Evolutionary conservation across 257 asterid genomes (phyloP).

Genomic region (Nicotiana attenuata): DNA sequence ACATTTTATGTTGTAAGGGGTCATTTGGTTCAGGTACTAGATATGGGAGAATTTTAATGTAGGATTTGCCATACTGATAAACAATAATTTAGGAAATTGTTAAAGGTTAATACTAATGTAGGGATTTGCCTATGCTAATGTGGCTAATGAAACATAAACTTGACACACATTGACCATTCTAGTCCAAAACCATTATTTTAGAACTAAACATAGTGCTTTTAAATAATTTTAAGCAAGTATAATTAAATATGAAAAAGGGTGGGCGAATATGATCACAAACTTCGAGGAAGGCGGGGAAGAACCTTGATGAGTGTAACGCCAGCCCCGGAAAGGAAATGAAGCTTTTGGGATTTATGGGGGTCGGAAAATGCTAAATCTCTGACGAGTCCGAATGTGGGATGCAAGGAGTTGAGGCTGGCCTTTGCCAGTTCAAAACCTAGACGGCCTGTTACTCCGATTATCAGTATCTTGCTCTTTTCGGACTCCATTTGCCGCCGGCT

Average conservation of each 20-base stretch:
- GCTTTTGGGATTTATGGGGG: conserved; percentile 45
- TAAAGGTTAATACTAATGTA: too few relatives aligned
- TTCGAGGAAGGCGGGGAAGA: not conserved
- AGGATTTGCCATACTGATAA: too few relatives aligned
- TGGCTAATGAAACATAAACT: too few relatives aligned
- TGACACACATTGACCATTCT: too few relatives aligned
- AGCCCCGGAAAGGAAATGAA: conserved; percentile 41
- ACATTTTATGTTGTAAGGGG: too few relatives aligned
- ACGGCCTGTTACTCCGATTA: conserved; percentile 81
- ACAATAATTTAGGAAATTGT: too few relatives aligned
- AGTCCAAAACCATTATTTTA: not conserved
- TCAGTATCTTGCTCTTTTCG: conserved; percentile 52
- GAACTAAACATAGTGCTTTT: not conserved
- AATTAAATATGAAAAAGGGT: too few relatives aligned
- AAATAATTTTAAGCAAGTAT: not conserved
- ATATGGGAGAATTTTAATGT: too few relatives aligned
- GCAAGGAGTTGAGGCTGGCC: conserved; percentile 61
- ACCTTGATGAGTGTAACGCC: conserved; percentile 59
- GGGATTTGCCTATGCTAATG: too few relatives aligned
- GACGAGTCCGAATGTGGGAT: conserved; percentile 76
- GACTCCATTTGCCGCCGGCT: not conserved
- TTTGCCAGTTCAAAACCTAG: conserved; percentile 76
- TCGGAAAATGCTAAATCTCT: conserved; percentile 71
- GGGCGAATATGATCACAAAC: too few relatives aligned
- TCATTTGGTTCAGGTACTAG: too few relatives aligned